A percentile compares a stretch with the other conserved stretches of the same genome.
These are phyloP conservation scores for Xylaria sp. DNA, from an alignment of 2,329 filamentous ascomycete species.

Conservation along the genomic window DNA sequence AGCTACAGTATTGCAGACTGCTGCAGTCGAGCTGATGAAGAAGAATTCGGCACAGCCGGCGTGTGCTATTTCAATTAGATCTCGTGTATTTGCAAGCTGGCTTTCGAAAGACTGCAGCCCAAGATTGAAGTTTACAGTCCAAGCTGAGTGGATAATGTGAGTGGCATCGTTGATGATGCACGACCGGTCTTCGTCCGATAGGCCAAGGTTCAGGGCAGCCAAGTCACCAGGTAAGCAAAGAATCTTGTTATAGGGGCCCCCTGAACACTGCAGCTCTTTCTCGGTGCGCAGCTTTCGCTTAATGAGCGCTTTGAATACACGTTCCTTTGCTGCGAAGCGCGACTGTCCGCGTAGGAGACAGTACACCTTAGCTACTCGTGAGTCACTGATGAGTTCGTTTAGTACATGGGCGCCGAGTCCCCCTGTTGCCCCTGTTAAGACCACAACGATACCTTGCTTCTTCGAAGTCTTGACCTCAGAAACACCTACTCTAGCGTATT, in stretches of 20 bases:
- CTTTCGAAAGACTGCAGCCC: slow-evolving; percentile 64
- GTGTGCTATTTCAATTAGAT: slow-evolving; percentile 59
- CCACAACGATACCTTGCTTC: slow-evolving; percentile 35
- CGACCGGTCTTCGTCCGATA: slow-evolving; percentile 54
- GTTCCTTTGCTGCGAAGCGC: slow-evolving; percentile 53
- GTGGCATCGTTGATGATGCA: slow-evolving; percentile 56
- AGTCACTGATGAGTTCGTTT: slow-evolving; percentile 53
- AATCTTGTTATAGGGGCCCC: slow-evolving; percentile 51
- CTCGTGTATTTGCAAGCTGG: slow-evolving; percentile 60
- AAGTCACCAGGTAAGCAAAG: slow-evolving; percentile 60
- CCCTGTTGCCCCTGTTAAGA: slow-evolving; percentile 46
- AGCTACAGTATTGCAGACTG: slow-evolving; percentile 28
- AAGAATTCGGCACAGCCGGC: slow-evolving; percentile 35
- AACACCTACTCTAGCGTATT: slow-evolving; percentile 42
- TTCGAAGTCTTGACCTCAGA: neutral
- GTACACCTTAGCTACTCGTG: slow-evolving; percentile 58
- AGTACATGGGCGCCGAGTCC: slow-evolving; percentile 62
- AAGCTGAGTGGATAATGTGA: slow-evolving; percentile 70
- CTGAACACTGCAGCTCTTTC: slow-evolving; percentile 39
- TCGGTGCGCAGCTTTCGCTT: slow-evolving; percentile 42
- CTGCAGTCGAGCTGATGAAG: slow-evolving; percentile 46
- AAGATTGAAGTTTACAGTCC: slow-evolving; percentile 72
- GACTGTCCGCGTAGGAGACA: slow-evolving; percentile 65
- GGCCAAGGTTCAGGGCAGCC: slow-evolving; percentile 58
- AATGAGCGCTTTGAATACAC: slow-evolving; percentile 57